A percentile compares a stretch with the other conserved stretches of the same genome.
These are phyloP conservation scores for Geotrichum ghanense DNA, from an alignment of 805 yeast species.

Conservation along the genomic window DNA sequence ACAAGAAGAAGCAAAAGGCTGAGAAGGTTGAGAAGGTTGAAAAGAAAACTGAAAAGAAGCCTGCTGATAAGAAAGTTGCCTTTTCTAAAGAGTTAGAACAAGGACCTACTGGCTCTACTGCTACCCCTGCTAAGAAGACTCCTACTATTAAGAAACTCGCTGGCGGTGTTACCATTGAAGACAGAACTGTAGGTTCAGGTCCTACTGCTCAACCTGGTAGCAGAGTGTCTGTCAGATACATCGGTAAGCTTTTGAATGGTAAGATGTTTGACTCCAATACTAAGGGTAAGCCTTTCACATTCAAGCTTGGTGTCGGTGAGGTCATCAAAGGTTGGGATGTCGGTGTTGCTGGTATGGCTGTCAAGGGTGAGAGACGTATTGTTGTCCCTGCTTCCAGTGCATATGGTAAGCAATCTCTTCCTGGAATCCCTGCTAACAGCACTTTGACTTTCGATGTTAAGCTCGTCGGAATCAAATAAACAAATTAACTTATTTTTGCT, in stretches of 20 bases:
- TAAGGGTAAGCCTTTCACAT: constrained; percentile 88
- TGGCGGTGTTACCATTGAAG: constrained; percentile 92
- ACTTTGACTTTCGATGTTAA: constrained; percentile 94
- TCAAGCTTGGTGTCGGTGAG: constrained; percentile 91
- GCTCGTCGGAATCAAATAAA: constrained; percentile 76
- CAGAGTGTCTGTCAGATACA: constrained; percentile 92
- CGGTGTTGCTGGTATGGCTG: constrained; percentile 98
- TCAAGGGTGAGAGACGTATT: constrained; percentile 98
- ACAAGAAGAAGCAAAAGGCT: constrained; percentile 22
- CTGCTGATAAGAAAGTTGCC: constrained; percentile 67
- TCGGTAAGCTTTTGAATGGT: constrained; percentile 95
- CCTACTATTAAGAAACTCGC: constrained; percentile 60
- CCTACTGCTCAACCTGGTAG: constrained; percentile 77
- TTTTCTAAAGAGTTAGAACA: constrained; percentile 87
- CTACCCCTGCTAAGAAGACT: constrained; percentile 19
- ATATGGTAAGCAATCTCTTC: constrained; percentile 86
- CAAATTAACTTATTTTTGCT: too few species aligned
- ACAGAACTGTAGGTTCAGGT: constrained; percentile 82
- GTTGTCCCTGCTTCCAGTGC: constrained; percentile 94
- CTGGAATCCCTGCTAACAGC: constrained; percentile 97
- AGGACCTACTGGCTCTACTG: constrained; percentile 60
- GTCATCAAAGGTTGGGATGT: constrained; percentile 98
- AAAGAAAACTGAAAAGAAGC: constrained; percentile 26
- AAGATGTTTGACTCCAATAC: constrained; percentile 96
- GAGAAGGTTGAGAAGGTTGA: too few species aligned